Evolutionary conservation across 164 flowering plant species (phyloP).

Genomic region (Tetracentron sinense): DNA sequence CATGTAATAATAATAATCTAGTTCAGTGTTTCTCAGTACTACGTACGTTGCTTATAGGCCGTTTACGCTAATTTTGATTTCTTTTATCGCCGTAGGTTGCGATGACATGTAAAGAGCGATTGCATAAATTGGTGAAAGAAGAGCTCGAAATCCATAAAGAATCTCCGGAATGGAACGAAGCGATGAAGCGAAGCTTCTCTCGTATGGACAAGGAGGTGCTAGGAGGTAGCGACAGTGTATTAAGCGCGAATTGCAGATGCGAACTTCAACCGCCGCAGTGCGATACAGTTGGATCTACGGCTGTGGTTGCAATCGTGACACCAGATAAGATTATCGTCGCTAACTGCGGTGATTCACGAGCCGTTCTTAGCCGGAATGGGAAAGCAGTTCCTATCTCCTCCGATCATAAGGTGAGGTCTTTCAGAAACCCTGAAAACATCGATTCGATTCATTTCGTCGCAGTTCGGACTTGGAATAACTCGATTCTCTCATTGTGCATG

Average conservation of each 20-base stretch:
- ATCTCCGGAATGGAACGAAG: slow-evolving; percentile 37
- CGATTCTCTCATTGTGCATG: background rate
- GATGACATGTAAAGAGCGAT: slow-evolving; percentile 54
- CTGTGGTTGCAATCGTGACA: slow-evolving; percentile 69
- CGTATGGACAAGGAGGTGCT: slow-evolving; percentile 65
- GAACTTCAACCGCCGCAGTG: slow-evolving; percentile 73
- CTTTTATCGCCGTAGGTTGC: slow-evolving; percentile 52
- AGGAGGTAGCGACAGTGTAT: slow-evolving; percentile 8
- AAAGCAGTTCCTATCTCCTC: slow-evolving; percentile 54
- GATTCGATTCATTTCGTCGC: background rate
- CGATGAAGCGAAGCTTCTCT: slow-evolving; percentile 54
- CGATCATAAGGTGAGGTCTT: slow-evolving; percentile 57
- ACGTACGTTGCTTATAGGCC: background rate
- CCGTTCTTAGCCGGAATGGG: slow-evolving; percentile 72
- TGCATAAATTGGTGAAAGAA: slow-evolving; percentile 66
- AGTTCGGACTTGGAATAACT: too few relatives aligned
- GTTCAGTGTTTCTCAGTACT: background rate
- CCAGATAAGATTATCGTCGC: slow-evolving; percentile 68
- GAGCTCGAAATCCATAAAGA: slow-evolving; percentile 35
- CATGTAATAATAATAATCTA: slow-evolving; percentile 50
- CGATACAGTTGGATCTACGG: slow-evolving; percentile 92
- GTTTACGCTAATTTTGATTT: slow-evolving; percentile 4
- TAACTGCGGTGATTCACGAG: slow-evolving; percentile 89
- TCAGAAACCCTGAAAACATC: background rate
- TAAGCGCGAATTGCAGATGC: slow-evolving; percentile 52